Evolutionary conservation across 192 early-diverging fungal genomes (phyloP).

Genomic region (Podila epigama): DNA sequence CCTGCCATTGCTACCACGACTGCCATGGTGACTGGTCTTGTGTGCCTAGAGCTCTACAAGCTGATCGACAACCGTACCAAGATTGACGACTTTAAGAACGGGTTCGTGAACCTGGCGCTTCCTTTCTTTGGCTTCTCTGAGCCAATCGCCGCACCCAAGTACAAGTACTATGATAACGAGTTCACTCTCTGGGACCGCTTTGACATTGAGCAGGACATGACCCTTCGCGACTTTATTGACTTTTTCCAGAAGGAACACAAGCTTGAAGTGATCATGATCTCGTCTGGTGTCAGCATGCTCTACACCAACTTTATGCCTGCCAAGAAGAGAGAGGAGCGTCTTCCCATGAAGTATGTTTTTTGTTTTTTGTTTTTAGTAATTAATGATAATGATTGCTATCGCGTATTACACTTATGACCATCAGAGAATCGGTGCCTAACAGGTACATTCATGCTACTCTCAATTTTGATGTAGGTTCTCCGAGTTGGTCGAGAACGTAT

Average conservation of each 20-base stretch:
- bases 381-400: too few relatives aligned
- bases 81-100: constrained; percentile 99
- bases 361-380: constrained; percentile 18
- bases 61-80: constrained; percentile 77
- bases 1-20: constrained; percentile 96
- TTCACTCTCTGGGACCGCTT: constrained; percentile 98
- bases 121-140: constrained; percentile 99
- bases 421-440: neutral
- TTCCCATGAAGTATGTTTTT: constrained; percentile 65
- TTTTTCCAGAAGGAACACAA: constrained; percentile 82
- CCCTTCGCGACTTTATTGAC: constrained; percentile 89
- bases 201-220: constrained; percentile 83
- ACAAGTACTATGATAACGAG: constrained; percentile 86
- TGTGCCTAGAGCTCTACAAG: constrained; percentile 98
- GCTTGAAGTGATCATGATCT: constrained; percentile 93
- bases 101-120: constrained; percentile 96
- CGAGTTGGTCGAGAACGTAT: constrained; percentile 77
- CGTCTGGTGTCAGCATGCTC: constrained; percentile 91
- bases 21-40: constrained; percentile 94
- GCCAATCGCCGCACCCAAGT: constrained; percentile 89
- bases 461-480: constrained; percentile 64
- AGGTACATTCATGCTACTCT: neutral
- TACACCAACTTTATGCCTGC: constrained; percentile 88
- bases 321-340: constrained; percentile 86
- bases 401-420: too few relatives aligned